A percentile compares a stretch with the other conserved stretches of the same genome.
Evolutionary conservation across 805 yeast genomes (phyloP).

Genomic region (Suhomyces vadensis): DNA sequence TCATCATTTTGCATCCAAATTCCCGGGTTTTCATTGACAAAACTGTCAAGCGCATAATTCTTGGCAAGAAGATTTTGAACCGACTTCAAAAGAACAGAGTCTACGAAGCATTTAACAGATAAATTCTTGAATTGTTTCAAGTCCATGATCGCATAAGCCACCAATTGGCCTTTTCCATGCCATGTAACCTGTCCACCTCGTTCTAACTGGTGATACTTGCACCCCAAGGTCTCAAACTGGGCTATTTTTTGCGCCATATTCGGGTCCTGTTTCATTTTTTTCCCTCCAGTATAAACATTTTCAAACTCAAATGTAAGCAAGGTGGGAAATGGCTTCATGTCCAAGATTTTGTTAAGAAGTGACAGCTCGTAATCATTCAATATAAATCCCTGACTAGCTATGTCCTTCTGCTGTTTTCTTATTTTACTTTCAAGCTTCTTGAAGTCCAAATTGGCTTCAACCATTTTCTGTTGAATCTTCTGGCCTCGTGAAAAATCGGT

Average conservation of each 20-base stretch:
- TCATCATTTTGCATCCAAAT: conserved; percentile 66
- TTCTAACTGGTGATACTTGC: conserved; percentile 70
- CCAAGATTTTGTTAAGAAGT: conserved; percentile 44
- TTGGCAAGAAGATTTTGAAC: conserved; percentile 49
- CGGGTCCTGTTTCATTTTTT: conserved; percentile 64
- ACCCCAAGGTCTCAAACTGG: conserved; percentile 39
- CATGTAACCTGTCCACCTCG: conserved; percentile 97
- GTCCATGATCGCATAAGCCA: conserved; percentile 72
- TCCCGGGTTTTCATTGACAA: conserved; percentile 73
- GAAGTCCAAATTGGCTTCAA: conserved; percentile 56
- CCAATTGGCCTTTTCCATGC: conserved; percentile 96
- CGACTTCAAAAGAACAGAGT: conserved; percentile 56
- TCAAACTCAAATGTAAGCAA: conserved; percentile 81
- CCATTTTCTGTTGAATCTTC: conserved; percentile 55
- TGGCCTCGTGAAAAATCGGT: conserved; percentile 50
- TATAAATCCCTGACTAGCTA: conserved; percentile 40
- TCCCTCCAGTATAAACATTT: conserved; percentile 90
- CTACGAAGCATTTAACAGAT: conserved; percentile 65
- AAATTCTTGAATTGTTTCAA: conserved; percentile 57
- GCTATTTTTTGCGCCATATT: conserved; percentile 29
- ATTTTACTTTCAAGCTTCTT: conserved; percentile 55
- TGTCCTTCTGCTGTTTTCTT: conserved; percentile 36
- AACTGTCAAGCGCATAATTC: conserved; percentile 44
- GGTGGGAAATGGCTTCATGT: conserved; percentile 60
- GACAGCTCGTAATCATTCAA: conserved; percentile 50